A percentile compares a stretch with the other conserved stretches of the same genome.
These are phyloP conservation scores for Aureobasidium sp. DNA, from an alignment of 2,329 filamentous ascomycete species.

Conservation along the genomic window DNA sequence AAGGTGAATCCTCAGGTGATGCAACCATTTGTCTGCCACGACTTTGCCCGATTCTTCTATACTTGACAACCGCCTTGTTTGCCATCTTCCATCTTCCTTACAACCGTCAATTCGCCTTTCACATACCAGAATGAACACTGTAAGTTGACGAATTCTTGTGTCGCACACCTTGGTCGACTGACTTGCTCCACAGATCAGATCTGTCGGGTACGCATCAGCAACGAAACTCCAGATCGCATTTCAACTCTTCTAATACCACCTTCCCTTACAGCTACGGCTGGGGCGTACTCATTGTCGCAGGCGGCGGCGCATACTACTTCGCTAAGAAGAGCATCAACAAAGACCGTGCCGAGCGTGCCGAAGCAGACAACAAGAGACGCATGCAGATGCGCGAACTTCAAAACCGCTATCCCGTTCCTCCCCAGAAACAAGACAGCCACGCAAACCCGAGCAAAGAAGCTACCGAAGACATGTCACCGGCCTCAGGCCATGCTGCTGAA, in stretches of 20 bases:
- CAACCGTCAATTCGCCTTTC: background rate
- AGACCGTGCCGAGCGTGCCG: constrained; percentile 66
- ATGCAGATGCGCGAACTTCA: constrained; percentile 18
- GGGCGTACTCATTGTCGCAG: constrained; percentile 81
- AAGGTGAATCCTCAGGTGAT: constrained; percentile 6
- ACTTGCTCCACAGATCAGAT: constrained; percentile 15
- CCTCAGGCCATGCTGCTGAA: constrained; percentile 67
- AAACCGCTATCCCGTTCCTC: constrained; percentile 6
- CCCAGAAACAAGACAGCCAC: constrained; percentile 13
- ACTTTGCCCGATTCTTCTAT: constrained; percentile 4
- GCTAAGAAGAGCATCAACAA: constrained; percentile 92
- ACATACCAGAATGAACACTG: constrained; percentile 20
- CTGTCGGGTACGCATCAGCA: constrained; percentile 16
- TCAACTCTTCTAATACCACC: background rate
- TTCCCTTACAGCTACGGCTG: constrained; percentile 65
- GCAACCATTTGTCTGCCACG: constrained; percentile 8
- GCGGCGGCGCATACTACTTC: constrained; percentile 89
- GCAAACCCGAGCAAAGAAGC: constrained; percentile 67
- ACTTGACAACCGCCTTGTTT: background rate
- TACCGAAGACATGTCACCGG: constrained; percentile 74
- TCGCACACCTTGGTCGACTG: background rate
- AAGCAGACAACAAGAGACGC: constrained; percentile 58
- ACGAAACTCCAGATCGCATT: background rate
- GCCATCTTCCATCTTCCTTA: background rate
- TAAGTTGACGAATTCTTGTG: constrained; percentile 17